phyloP scores from a whole-genome alignment of 768 basidiomycete genomes.

The Leucosporidium creatinivorum region DNA sequence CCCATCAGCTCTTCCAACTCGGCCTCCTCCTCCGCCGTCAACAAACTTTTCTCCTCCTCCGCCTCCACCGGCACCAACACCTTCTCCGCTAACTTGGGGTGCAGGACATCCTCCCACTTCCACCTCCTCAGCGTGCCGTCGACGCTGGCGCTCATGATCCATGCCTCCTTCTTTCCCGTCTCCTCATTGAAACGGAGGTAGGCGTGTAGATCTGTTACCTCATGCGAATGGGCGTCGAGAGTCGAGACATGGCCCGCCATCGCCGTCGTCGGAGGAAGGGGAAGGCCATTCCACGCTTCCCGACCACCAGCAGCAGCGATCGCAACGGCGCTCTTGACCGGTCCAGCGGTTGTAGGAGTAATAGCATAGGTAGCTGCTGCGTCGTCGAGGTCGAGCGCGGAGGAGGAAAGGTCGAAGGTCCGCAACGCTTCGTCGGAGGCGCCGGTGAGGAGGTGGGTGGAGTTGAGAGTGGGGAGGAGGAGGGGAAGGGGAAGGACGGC shows the following conservation, averaged over 20 bases:
- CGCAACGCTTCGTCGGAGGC: constrained; percentile 70
- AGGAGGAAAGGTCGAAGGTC: constrained; percentile 62
- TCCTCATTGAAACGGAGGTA: constrained; percentile 53
- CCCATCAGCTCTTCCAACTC: constrained; percentile 75
- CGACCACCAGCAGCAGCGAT: neutral
- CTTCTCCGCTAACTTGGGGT: constrained; percentile 38
- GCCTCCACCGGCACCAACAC: constrained; percentile 35
- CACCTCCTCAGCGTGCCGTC: constrained; percentile 84
- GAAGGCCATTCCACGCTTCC: constrained; percentile 1
- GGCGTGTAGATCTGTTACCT: constrained; percentile 65
- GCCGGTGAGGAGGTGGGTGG: constrained; percentile 72
- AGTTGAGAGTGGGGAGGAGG: constrained; percentile 52
- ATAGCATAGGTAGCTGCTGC: constrained; percentile 46
- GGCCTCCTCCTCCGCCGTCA: constrained; percentile 83
- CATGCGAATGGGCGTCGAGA: constrained; percentile 83
- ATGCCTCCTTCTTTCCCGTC: constrained; percentile 57
- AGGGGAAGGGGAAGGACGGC: constrained; percentile 50
- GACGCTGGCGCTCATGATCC: constrained; percentile 74
- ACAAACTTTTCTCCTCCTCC: constrained; percentile 41
- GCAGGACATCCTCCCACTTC: constrained; percentile 57
- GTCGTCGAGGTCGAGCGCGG: constrained; percentile 48
- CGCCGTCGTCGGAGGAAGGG: neutral
- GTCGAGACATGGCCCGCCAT: constrained; percentile 50
- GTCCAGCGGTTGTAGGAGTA: constrained; percentile 10
- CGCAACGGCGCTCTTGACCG: constrained; percentile 7